These are phyloP conservation scores for Globisporangium uncinulatum DNA, from an alignment of 352 stramenopile genomes.

Conservation along the genomic window DNA sequence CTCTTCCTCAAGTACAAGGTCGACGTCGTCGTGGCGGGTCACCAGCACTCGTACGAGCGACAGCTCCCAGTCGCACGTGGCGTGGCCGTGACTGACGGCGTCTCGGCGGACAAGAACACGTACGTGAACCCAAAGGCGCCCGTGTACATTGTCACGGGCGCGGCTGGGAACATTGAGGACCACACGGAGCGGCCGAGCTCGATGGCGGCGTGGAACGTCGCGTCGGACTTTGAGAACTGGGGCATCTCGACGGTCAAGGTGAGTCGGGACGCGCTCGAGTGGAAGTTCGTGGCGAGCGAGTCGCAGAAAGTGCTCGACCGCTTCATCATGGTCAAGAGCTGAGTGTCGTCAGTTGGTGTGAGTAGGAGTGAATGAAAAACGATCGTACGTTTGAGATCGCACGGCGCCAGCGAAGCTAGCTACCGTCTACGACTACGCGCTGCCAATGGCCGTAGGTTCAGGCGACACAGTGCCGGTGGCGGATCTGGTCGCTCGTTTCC, in stretches of 20 bases:
- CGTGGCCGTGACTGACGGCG: constrained; percentile 34
- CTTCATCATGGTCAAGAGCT: constrained; percentile 10
- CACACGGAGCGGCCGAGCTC: constrained; percentile 13
- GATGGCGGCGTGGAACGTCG: constrained; percentile 42
- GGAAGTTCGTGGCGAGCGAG: constrained; percentile 21
- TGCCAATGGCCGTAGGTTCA: no score
- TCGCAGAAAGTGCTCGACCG: constrained; percentile 17
- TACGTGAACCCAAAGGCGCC: constrained; percentile 59
- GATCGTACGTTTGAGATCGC: no score
- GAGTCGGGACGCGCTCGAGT: constrained; percentile 16
- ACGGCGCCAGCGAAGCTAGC: no score
- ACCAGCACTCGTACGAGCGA: constrained; percentile 85
- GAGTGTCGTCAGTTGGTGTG: neutral
- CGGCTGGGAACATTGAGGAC: constrained; percentile 54
- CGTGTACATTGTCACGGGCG: constrained; percentile 63
- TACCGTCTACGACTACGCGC: no score
- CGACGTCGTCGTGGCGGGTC: constrained; percentile 80
- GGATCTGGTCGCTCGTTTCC: no score
- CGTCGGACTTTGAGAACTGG: constrained; percentile 45
- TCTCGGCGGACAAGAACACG: constrained; percentile 39
- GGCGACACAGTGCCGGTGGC: no score
- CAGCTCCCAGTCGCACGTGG: constrained; percentile 48
- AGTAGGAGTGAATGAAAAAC: no score
- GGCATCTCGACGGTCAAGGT: constrained; percentile 9
- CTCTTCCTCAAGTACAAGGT: constrained; percentile 86